Conservation (phyloP, 352 stramenopile species). For the Pythium sp. region DNA sequence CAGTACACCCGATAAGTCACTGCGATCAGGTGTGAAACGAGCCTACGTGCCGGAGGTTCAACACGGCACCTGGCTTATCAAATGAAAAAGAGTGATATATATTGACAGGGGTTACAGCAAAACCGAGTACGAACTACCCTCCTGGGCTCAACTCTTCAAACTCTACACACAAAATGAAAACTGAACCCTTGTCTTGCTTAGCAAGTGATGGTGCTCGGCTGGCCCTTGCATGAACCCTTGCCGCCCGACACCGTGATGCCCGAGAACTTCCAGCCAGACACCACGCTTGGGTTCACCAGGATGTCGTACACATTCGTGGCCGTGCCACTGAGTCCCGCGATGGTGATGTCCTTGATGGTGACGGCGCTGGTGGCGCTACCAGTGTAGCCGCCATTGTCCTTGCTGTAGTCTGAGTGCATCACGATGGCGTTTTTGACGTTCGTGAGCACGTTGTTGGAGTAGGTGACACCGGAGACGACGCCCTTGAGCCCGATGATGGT, state of each 20-base stretch:
- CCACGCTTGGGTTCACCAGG: slow-evolving; percentile 12
- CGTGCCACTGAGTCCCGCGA: slow-evolving; percentile 2
- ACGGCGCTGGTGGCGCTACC: background rate
- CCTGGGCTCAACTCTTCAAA: background rate
- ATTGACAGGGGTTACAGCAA: background rate
- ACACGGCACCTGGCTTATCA: background rate
- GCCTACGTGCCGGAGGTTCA: background rate
- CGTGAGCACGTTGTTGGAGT: background rate
- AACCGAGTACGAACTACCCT: background rate
- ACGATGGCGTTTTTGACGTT: background rate
- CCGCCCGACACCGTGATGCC: slow-evolving; percentile 9
- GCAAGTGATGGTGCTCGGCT: slow-evolving; percentile 3
- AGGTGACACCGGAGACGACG: no score
- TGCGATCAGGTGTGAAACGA: background rate
- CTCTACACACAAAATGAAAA: background rate
- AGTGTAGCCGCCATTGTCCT: background rate
- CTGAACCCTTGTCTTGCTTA: background rate
- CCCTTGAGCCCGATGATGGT: no score
- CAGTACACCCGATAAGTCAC: no score
- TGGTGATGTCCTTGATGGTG: background rate
- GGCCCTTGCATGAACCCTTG: slow-evolving; percentile 11
- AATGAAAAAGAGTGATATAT: background rate
- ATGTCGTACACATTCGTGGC: slow-evolving; percentile 17
- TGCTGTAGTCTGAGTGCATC: background rate
- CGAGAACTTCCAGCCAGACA: slow-evolving; percentile 17